A percentile compares a stretch with the other conserved stretches of the same genome.
Evolutionary conservation across 169 alveolate species (phyloP).

Genomic region (Eimeria mitis): DNA sequence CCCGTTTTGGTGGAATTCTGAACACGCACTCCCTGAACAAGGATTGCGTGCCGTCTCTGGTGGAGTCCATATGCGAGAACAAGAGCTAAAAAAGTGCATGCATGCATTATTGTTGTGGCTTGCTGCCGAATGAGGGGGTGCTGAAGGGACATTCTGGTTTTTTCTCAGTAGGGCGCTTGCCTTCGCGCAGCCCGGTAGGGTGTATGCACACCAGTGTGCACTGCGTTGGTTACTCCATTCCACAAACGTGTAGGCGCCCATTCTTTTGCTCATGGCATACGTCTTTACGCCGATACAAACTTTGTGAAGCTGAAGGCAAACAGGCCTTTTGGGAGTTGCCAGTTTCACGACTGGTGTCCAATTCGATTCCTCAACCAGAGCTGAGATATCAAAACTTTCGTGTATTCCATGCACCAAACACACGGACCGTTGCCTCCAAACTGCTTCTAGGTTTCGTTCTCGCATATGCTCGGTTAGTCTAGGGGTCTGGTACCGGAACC

Average conservation of each 20-base stretch:
- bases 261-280: not conserved
- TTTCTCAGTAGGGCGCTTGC: not conserved
- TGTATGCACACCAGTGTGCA: not conserved
- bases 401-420: not conserved
- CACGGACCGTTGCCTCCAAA: not conserved
- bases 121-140: not conserved
- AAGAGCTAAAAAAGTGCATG: not conserved
- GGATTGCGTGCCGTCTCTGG: slow-evolving; percentile 7
- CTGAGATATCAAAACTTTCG: not conserved
- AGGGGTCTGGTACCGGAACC: not conserved
- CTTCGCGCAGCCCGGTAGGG: not conserved
- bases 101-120: slow-evolving; percentile 40
- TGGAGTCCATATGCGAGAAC: slow-evolving; percentile 15
- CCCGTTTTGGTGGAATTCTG: slow-evolving; percentile 2
- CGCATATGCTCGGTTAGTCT: not conserved
- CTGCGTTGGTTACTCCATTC: too few relatives aligned
- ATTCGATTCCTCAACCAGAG: not conserved
- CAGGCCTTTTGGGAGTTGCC: not conserved
- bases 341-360: not conserved
- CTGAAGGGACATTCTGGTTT: not conserved
- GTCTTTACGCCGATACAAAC: not conserved
- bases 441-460: not conserved
- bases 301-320: not conserved
- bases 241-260: not conserved
- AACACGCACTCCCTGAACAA: slow-evolving; percentile 50